A percentile compares a stretch with the other conserved stretches of the same genome.
phyloP scores from a whole-genome alignment of 176 grass and related monocot species.

The Paspalum notatum region DNA sequence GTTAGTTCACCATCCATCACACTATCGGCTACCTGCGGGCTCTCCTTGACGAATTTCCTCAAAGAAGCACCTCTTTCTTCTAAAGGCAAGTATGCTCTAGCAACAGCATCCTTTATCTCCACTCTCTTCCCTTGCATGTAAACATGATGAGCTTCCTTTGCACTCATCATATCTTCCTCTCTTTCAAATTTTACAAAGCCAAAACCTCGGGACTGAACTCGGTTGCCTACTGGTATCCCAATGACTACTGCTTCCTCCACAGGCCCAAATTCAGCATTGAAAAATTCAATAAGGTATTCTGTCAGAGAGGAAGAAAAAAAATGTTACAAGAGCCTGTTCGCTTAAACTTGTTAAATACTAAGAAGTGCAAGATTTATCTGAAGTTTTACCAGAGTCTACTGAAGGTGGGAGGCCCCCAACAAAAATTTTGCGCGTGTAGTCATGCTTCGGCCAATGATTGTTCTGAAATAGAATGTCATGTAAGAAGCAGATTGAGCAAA shows the following conservation, averaged over 20 bases:
- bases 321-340: constrained; percentile 17
- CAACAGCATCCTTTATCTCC: constrained; percentile 67
- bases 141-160: constrained; percentile 69
- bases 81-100: constrained; percentile 49
- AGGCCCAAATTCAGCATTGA: constrained; percentile 59
- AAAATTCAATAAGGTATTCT: constrained; percentile 59
- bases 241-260: constrained; percentile 73
- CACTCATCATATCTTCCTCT: constrained; percentile 49
- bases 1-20: constrained; percentile 41
- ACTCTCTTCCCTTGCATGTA: constrained; percentile 67
- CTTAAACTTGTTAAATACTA: constrained; percentile 13
- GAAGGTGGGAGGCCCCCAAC: constrained; percentile 66
- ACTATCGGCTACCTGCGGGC: constrained; percentile 25
- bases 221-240: constrained; percentile 35
- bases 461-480: constrained; percentile 34
- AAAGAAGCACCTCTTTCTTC: constrained; percentile 35
- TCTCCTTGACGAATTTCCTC: constrained; percentile 26
- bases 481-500: constrained; percentile 20
- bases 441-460: constrained; percentile 52
- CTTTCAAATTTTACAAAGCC: constrained; percentile 67
- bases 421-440: constrained; percentile 70
- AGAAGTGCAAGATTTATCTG: constrained; percentile 11
- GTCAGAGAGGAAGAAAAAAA: constrained; percentile 10
- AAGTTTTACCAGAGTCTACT: constrained; percentile 51
- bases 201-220: constrained; percentile 61